phyloP scores from a whole-genome alignment of 2,329 filamentous ascomycete species.

The Trichophyton simii region DNA sequence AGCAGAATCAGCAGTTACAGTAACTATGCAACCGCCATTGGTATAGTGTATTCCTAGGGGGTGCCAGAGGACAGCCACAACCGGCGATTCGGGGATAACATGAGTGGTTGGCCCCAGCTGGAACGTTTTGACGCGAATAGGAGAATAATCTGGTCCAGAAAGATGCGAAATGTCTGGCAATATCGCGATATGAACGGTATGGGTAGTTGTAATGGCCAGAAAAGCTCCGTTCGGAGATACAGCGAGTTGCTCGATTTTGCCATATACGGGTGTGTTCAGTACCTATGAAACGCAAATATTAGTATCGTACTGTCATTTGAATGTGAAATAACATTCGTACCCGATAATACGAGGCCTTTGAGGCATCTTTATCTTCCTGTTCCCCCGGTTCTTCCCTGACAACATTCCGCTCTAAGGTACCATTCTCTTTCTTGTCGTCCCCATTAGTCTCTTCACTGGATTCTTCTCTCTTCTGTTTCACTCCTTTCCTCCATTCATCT shows the following conservation, averaged over 20 bases:
- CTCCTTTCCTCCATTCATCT: constrained; percentile 40
- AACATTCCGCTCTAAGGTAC: neutral
- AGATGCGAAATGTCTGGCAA: constrained; percentile 71
- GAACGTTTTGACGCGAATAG: constrained; percentile 71
- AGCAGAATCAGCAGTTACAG: constrained; percentile 74
- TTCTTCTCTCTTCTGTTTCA: constrained; percentile 22
- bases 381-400: neutral
- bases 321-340: constrained; percentile 25
- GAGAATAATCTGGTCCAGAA: constrained; percentile 51
- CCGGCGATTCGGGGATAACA: constrained; percentile 68
- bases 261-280: constrained; percentile 64
- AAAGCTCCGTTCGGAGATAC: constrained; percentile 73
- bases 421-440: neutral
- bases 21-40: constrained; percentile 69
- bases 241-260: constrained; percentile 71
- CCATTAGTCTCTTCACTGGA: neutral
- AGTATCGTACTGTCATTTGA: neutral
- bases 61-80: constrained; percentile 82
- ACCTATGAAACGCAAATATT: constrained; percentile 38
- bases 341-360: constrained; percentile 26
- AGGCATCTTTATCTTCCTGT: neutral
- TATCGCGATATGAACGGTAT: constrained; percentile 79
- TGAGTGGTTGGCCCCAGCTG: constrained; percentile 88
- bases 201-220: constrained; percentile 71
- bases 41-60: constrained; percentile 57